Conservation (phyloP, 2,329 filamentous ascomycete genomes). For the Orbilia quercus region DNA sequence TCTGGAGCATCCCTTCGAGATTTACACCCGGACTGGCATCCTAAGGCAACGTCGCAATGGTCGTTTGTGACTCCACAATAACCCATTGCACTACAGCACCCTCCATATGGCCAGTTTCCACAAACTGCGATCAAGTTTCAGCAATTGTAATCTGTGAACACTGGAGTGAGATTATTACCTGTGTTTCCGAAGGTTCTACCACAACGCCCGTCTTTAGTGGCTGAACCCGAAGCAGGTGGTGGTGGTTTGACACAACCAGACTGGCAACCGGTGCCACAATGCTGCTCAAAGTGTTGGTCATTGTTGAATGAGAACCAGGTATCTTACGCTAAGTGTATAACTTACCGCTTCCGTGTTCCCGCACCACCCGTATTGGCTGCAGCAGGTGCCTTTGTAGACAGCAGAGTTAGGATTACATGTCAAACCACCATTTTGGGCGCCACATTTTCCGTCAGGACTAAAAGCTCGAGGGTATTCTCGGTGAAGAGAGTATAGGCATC, state of each 20-base stretch:
- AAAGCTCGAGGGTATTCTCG: slow-evolving; percentile 59
- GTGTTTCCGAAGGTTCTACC: slow-evolving; percentile 60
- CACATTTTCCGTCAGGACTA: slow-evolving; percentile 64
- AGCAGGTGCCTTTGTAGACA: slow-evolving; percentile 65
- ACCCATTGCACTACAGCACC: slow-evolving; percentile 59
- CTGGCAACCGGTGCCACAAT: slow-evolving; percentile 63
- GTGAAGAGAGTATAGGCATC: slow-evolving; percentile 42
- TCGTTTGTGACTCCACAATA: slow-evolving; percentile 55
- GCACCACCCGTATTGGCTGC: slow-evolving; percentile 64
- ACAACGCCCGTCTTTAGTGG: slow-evolving; percentile 60
- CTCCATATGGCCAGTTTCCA: slow-evolving; percentile 59
- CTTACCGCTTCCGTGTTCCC: slow-evolving; percentile 63
- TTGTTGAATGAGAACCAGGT: not conserved
- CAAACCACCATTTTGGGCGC: slow-evolving; percentile 63
- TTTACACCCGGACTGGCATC: slow-evolving; percentile 61
- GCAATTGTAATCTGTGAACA: not conserved
- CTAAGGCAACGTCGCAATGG: slow-evolving; percentile 55
- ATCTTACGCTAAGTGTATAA: not conserved
- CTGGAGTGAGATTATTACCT: slow-evolving; percentile 30
- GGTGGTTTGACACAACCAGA: slow-evolving; percentile 62
- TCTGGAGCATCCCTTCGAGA: too few relatives aligned
- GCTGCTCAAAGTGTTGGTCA: slow-evolving; percentile 23
- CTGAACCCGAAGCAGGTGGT: slow-evolving; percentile 49
- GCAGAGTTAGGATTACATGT: slow-evolving; percentile 65
- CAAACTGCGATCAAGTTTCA: slow-evolving; percentile 15